A percentile compares a stretch with the other conserved stretches of the same genome.
These are phyloP conservation scores for Globisporangium sylvaticum DNA, from an alignment of 352 stramenopile species.

Conservation along the genomic window DNA sequence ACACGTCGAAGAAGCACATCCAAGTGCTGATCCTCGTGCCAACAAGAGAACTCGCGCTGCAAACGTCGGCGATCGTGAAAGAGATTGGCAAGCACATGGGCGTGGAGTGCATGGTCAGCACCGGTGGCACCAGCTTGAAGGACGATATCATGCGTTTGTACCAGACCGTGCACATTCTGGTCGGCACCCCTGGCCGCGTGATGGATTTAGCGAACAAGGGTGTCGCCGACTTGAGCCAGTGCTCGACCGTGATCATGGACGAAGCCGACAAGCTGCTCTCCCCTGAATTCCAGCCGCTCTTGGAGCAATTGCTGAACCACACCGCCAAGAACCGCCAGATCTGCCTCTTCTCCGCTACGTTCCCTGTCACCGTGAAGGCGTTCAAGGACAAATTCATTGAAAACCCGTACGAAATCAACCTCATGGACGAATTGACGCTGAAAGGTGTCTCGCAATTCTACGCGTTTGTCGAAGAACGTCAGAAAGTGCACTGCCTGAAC, in stretches of 20 bases:
- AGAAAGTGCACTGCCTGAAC: conserved; percentile 99
- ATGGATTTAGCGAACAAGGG: conserved; percentile 98
- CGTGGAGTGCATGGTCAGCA: conserved; percentile 98
- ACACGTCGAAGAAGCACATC: conserved; percentile 94
- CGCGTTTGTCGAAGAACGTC: conserved; percentile 98
- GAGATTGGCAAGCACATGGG: conserved; percentile 98
- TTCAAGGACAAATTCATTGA: conserved; percentile 99
- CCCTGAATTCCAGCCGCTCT: conserved; percentile 96
- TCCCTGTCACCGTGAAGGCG: conserved; percentile 97
- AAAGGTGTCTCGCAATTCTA: conserved; percentile 99
- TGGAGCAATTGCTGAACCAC: conserved; percentile 97
- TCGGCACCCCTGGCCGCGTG: conserved; percentile 97
- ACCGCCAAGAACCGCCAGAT: conserved; percentile 95
- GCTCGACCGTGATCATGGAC: conserved; percentile 98
- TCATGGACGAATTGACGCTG: conserved; percentile 99
- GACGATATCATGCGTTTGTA: conserved; percentile 99
- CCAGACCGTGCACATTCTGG: conserved; percentile 98
- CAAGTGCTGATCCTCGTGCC: conserved; percentile 99
- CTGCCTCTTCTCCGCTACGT: conserved; percentile 99
- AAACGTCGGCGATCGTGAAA: conserved; percentile 98
- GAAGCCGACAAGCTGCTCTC: conserved; percentile 99
- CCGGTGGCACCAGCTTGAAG: conserved; percentile 97
- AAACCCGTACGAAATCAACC: conserved; percentile 99
- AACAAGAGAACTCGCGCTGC: conserved; percentile 97
- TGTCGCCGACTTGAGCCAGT: conserved; percentile 95